Evolutionary conservation across 768 basidiomycete genomes (phyloP).

Genomic region (Mycena vitilis): DNA sequence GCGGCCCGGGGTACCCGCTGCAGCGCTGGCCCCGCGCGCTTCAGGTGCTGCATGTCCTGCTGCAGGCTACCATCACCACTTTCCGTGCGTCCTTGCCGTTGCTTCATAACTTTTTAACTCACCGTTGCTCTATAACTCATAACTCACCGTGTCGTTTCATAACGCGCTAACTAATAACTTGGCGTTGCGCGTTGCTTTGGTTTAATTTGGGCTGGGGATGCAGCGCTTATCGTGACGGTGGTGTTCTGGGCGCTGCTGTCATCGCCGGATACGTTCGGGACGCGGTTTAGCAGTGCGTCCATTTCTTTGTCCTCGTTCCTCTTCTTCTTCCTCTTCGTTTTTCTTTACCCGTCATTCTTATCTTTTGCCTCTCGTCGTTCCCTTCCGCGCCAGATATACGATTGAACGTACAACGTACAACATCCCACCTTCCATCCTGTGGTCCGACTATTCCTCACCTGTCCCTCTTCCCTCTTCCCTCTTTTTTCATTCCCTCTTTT

Average conservation of each 20-base stretch:
- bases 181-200: no score
- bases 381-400: no score
- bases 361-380: no score
- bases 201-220: not conserved
- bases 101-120: not conserved
- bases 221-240: slow-evolving; percentile 73
- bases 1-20: slow-evolving; percentile 58
- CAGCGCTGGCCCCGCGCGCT: slow-evolving; percentile 68
- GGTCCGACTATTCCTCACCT: no score
- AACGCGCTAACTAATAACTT: no score
- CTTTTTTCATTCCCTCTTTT: no score
- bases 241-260: slow-evolving; percentile 73
- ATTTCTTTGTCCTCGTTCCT: not conserved
- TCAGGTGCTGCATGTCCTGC: slow-evolving; percentile 67
- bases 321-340: not conserved
- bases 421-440: no score
- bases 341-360: slow-evolving; percentile 9
- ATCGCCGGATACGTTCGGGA: slow-evolving; percentile 52
- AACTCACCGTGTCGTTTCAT: no score
- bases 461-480: no score
- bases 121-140: no score
- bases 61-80: slow-evolving; percentile 62
- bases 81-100: slow-evolving; percentile 65
- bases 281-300: slow-evolving; percentile 52
- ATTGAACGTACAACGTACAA: no score